Conservation (phyloP, 2,329 filamentous ascomycete genomes). For the Nemania bipapillata region DNA sequence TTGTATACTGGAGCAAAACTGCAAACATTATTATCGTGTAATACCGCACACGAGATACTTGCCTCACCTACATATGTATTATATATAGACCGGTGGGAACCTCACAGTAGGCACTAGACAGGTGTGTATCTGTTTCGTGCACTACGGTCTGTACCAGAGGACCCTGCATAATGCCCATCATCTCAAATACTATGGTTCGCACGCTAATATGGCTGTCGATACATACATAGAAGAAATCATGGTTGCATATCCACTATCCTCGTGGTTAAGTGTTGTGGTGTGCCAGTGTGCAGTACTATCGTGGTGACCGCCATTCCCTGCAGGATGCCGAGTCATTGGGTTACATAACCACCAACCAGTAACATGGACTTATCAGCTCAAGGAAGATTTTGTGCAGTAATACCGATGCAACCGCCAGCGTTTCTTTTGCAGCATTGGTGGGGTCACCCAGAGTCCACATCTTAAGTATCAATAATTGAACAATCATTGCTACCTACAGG, state of each 20-base stretch:
- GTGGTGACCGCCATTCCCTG: slow-evolving; percentile 39
- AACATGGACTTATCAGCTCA: slow-evolving; percentile 19
- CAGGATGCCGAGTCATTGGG: slow-evolving; percentile 37
- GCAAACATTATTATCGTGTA: neutral
- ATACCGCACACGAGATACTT: neutral
- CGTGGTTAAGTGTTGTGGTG: slow-evolving; percentile 22
- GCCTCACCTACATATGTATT: neutral
- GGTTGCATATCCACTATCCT: slow-evolving; percentile 32
- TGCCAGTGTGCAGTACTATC: slow-evolving; percentile 15
- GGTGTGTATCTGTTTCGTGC: neutral
- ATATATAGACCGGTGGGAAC: neutral
- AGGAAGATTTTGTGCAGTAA: slow-evolving; percentile 30
- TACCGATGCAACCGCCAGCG: slow-evolving; percentile 22
- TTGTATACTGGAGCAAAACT: neutral
- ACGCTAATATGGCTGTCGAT: slow-evolving; percentile 21
- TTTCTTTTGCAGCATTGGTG: slow-evolving; percentile 32
- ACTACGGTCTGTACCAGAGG: slow-evolving; percentile 5
- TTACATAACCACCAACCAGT: slow-evolving; percentile 22
- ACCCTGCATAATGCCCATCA: slow-evolving; percentile 37
- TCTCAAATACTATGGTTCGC: slow-evolving; percentile 30
- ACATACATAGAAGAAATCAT: slow-evolving; percentile 2
- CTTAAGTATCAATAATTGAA: slow-evolving; percentile 26
- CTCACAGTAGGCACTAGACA: neutral
- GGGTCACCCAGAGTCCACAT: slow-evolving; percentile 22
- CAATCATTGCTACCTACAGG: slow-evolving; percentile 7